Evolutionary conservation across 495 filamentous ascomycete genomes (phyloP), one percentile per base, ranked within the genome.

Genomic region (Aspergillus cristatus): DNA sequence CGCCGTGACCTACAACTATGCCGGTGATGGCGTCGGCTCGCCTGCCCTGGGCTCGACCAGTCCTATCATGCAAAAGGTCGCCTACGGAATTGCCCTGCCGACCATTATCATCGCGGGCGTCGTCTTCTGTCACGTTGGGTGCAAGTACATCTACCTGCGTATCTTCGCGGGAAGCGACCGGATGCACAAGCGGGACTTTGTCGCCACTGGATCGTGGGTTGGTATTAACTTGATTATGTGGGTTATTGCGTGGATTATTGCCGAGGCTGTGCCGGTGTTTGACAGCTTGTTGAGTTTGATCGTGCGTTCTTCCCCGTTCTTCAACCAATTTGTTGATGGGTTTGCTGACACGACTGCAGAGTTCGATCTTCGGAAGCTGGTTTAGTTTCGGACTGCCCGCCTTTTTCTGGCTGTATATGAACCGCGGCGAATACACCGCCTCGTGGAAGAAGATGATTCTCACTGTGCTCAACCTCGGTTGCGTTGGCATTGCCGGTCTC

Each of bases 1-100:
- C 5, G 42, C 57, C 1, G 48, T 54, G 8, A 74, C 82, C 38
- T 87, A 86, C 58, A 53, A 51, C 41, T 87, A 72, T 50, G 72
- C 75, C 8, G 82, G 83, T 14, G 45, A 45, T 1, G 57, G 58
- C 3, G 81, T 87, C 38, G 46, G 58, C 14, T 75, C 75, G 1
- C 83, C 83, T 1, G 81, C 82, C 1, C 68, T 87, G 0, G 67
- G 75, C 18, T 77, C 77, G 0, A 72, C 78, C 8, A 64, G 71
- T 8, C 55, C 58, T 1, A 22, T 72, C 0, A 46, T 86, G 1
- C 67, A 72, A 36, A 84, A 82, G 55, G 30, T 50, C 3, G 76
- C 80, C 1, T 88, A 79, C 47, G 81, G 81, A 8, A 58, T 86
- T 33, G 82, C 81, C 11, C 50, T 81, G 5, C 83, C 82, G 0